These are phyloP conservation scores for Hypoxylon subgilvum DNA, from an alignment of 495 filamentous ascomycete species.

Conservation along the genomic window DNA sequence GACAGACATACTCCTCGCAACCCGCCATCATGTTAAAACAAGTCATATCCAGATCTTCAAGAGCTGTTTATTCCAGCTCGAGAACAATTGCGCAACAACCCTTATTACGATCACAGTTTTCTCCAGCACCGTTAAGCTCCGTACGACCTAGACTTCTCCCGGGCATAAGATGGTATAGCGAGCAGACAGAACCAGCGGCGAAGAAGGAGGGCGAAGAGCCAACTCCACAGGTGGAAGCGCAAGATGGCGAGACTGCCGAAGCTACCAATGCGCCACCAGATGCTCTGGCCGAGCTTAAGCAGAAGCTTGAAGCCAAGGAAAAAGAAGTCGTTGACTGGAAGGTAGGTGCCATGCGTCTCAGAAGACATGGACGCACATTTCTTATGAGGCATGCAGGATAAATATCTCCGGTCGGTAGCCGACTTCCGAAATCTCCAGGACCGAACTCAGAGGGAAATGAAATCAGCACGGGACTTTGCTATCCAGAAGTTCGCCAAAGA, in stretches of 20 bases:
- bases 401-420: conserved; percentile 87
- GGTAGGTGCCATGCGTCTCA: conserved; percentile 56
- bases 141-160: conserved; percentile 31
- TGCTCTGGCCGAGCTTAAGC: conserved; percentile 52
- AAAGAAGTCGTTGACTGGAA: conserved; percentile 85
- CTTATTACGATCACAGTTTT: conserved; percentile 41
- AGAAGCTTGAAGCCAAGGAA: conserved; percentile 82
- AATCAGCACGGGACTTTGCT: conserved; percentile 85
- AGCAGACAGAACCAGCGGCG: conserved; percentile 44
- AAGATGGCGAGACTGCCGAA: conserved; percentile 37
- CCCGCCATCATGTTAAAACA: conserved; percentile 52
- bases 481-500: conserved; percentile 94
- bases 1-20: conserved; percentile 11
- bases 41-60: conserved; percentile 46
- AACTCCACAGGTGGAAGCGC: conserved; percentile 41
- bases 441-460: conserved; percentile 88
- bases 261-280: conserved; percentile 34
- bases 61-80: conserved; percentile 41
- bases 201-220: conserved; percentile 47
- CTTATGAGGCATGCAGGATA: conserved; percentile 66
- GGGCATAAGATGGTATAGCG: conserved; percentile 55
- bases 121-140: conserved; percentile 36
- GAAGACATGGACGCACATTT: conserved; percentile 13
- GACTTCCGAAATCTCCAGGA: conserved; percentile 98
- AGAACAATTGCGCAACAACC: conserved; percentile 37